Evolutionary conservation across 2,329 filamentous ascomycete species (phyloP), one percentile per base, ranked within the genome.

Genomic region (Mycocentrospora acerina): DNA sequence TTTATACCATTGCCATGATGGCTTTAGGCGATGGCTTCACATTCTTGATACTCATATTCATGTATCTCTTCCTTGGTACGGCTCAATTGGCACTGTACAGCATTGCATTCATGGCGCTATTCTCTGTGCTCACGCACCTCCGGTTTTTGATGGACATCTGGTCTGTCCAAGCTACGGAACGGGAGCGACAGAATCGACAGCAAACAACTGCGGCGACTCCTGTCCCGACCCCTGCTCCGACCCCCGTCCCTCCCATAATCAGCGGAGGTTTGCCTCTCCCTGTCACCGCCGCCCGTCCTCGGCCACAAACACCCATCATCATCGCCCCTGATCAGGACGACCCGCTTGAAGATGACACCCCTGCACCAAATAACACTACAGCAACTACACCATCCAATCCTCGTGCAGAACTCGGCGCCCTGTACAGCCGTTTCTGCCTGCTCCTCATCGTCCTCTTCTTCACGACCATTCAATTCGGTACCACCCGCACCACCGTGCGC

Each of bases 81-180:
- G 72, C 78, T 0, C 81, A 80, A 46, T 60, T 82, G 22, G 69
- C 78, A 12, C 60, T 83, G 37, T 73, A 80, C 12, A 73, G 73
- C 2, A 73, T 76, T 17, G 76, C 76, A 2, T 84, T 83, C 55
- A 60, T 84, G 13, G 73, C 78, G 1, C 77, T 83, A 46, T 72
- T 82, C 32, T 79, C 77, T 12, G 78, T 82, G 16, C 76, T 77
- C 40, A 78, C 83, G 39, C 80, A 80, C 22, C 81, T 84, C 69
- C 77, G 79, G 35, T 84, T 85, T 49, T 69, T 84, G 55, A 79
- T 82, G 69, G 80, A 83, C 36, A 80, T 85, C n/a, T 84, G 80
- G 81, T 73, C 75, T 14, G 77, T 82, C 2, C 81, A 84, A 55
- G 76, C 71, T 16, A 74, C 76, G 3, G 74, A 76, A 44, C 62